These are phyloP conservation scores for Closterium sp. DNA, from an alignment of 139 green algal species.

Conservation along the genomic window DNA sequence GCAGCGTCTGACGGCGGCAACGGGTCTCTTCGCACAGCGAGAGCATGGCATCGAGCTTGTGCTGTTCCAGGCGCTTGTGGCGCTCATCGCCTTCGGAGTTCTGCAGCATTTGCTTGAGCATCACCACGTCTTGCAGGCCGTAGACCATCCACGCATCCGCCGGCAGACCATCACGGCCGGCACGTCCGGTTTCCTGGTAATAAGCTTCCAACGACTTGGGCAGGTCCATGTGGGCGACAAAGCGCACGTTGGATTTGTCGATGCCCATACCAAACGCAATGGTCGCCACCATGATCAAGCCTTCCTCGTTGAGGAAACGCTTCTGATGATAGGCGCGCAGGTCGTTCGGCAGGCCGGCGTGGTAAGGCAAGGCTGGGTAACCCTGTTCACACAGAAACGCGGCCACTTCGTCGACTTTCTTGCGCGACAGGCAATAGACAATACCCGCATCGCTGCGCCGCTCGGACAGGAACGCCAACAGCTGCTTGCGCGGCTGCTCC, in stretches of 20 bases:
- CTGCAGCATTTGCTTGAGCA: background rate
- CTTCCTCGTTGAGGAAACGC: conserved; percentile 64
- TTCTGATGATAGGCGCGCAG: conserved; percentile 75
- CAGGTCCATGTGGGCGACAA: conserved; percentile 59
- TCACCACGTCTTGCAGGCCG: background rate
- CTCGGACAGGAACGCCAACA: conserved; percentile 4
- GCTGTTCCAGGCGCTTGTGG: background rate
- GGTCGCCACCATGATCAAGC: conserved; percentile 72
- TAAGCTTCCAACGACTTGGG: conserved; percentile 59
- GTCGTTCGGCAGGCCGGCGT: conserved; percentile 80
- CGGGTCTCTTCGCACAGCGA: too few species aligned
- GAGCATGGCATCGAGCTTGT: too few species aligned
- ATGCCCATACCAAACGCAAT: conserved; percentile 81
- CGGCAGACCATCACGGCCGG: conserved; percentile 66
- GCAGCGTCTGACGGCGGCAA: too few species aligned
- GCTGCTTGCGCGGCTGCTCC: conserved; percentile 19
- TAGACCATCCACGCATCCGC: conserved; percentile 78
- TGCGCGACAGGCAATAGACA: conserved; percentile 82
- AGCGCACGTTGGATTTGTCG: conserved; percentile 55
- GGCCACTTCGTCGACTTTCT: conserved; percentile 60
- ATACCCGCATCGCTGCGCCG: conserved; percentile 71
- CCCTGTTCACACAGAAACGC: too few species aligned
- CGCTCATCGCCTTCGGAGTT: background rate
- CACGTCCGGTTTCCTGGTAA: conserved; percentile 68
- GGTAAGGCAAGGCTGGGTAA: conserved; percentile 75